These are phyloP conservation scores for Tagetes patula DNA, from an alignment of 129 eudicot species.

Conservation along the genomic window DNA sequence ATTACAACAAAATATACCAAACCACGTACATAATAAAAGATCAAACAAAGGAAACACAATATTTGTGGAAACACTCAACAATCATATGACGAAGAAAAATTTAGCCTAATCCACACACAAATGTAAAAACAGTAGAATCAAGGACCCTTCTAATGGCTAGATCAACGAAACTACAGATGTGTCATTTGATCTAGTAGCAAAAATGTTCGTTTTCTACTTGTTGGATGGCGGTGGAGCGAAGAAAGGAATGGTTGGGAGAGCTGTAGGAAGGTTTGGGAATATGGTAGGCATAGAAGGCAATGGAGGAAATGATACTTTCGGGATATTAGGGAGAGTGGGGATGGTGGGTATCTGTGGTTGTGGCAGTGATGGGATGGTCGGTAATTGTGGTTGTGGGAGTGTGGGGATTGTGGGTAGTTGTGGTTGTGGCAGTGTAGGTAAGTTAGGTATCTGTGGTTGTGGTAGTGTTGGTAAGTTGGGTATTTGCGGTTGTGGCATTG, in stretches of 20 bases:
- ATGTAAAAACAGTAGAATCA: not conserved
- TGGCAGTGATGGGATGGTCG: conserved; percentile 20
- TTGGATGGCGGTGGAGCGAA: conserved; percentile 32
- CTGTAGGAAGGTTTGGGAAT: conserved; percentile 33
- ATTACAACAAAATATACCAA: no score
- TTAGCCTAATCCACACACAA: no score
- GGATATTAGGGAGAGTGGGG: conserved; percentile 26
- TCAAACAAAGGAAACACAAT: no score
- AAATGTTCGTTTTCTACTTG: not conserved
- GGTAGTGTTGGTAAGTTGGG: conserved; percentile 22
- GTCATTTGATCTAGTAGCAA: not conserved
- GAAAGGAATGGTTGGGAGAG: conserved; percentile 27
- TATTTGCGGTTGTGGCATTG: conserved; percentile 21
- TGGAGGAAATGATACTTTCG: conserved; percentile 26
- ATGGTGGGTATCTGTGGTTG: conserved; percentile 27
- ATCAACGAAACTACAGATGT: not conserved
- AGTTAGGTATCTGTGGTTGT: conserved; percentile 30
- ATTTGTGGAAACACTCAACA: no score
- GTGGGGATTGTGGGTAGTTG: conserved; percentile 28
- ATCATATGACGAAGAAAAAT: no score
- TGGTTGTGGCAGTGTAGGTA: conserved; percentile 31
- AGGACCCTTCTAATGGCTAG: not conserved
- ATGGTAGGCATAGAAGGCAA: conserved; percentile 32
- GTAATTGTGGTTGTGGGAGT: conserved; percentile 21
- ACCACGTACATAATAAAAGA: no score